Base-by-base conservation (phyloP, 2,329 filamentous ascomycete genomes). In the Talaromyces sp. region DNA sequence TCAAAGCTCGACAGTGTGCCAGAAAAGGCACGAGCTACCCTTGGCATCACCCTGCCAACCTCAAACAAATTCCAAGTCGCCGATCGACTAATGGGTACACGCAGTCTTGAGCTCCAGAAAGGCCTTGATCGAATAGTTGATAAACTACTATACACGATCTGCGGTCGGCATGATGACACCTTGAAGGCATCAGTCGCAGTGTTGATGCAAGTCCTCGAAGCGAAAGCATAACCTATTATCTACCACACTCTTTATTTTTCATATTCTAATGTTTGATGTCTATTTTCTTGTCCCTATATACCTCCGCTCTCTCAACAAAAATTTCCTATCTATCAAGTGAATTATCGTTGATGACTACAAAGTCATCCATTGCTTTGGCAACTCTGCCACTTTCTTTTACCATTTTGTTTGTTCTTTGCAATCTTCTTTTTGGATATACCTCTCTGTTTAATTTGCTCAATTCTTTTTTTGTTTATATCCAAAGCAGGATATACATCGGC, bases 171-270 rank as follows among this genome's bases (percentile, higher is more conserved):
- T 2, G 74, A 76, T 33, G 70, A 70, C 47, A 73, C 67, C 1
- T 58, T 77, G n/a, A 76, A 75, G 65, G 68, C 74, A 2, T 71
- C 75, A 16, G 68, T 77, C 14, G 68, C 72, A 40, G 74, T 76
- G 23, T 63, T 77, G n/a, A 70, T 69, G 5, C 72, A 76, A 61
- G 73, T 76, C 9, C 72, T 77, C 18, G 75, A 77, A 63, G 66
- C 66, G 12, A 74, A 73, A 42, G 65, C 67, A 33, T 67, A 65
- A 44, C 44, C 23, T 6, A 9, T 7, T n/a, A 36, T 27, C 59
- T 56, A 5, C 42, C 28, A 36, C 23, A 28, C 10, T 23, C 9
- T n/a, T 9, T 23, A 2, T 51, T 61, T 31, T 18, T 53, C 50
- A 53, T 53, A 53, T 8, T 31, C 50, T 31, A 53, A 53, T 53